Evolutionary conservation across 2,329 filamentous ascomycete genomes (phyloP).

Genomic region (Aspergillus spinulosporus): DNA sequence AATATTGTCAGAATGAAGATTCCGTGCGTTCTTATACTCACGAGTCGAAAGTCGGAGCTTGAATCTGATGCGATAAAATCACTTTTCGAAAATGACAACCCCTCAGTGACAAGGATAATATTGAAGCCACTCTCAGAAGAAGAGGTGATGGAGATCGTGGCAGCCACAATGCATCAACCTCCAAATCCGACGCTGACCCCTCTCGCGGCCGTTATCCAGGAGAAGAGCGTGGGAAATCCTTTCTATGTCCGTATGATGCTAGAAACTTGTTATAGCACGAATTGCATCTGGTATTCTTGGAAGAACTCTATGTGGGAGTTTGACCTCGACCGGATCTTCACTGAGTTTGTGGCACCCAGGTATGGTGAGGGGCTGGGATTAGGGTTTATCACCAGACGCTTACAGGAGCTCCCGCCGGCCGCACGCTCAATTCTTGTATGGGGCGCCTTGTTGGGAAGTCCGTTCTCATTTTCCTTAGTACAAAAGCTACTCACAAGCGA

Average conservation of each 20-base stretch:
- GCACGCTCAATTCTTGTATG: conserved; percentile 81
- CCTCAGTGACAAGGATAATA: conserved; percentile 68
- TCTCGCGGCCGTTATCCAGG: conserved; percentile 79
- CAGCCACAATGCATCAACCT: conserved; percentile 73
- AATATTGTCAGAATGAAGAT: conserved; percentile 77
- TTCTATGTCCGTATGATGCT: conserved; percentile 93
- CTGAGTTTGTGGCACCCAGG: conserved; percentile 75
- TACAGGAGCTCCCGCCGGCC: conserved; percentile 72
- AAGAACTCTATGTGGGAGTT: conserved; percentile 78
- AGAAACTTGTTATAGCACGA: conserved; percentile 79
- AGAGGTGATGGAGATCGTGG: conserved; percentile 79
- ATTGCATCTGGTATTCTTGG: conserved; percentile 90
- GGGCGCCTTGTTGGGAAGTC: conserved; percentile 78
- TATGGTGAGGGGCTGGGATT: conserved; percentile 79
- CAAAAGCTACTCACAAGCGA: conserved; percentile 74
- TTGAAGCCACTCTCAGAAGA: conserved; percentile 73
- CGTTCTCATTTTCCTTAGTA: conserved; percentile 80
- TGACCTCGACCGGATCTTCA: conserved; percentile 81
- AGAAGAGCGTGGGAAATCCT: conserved; percentile 83
- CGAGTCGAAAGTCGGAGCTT: conserved; percentile 68
- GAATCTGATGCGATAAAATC: conserved; percentile 46
- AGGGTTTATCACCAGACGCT: conserved; percentile 75
- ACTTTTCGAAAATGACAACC: conserved; percentile 49
- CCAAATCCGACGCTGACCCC: conserved; percentile 70
- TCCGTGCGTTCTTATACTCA: conserved; percentile 79